A percentile compares a stretch with the other conserved stretches of the same genome.
Conservation (phyloP, 2,329 filamentous ascomycete genomes). For the Ophiocordyceps unilateralis region DNA sequence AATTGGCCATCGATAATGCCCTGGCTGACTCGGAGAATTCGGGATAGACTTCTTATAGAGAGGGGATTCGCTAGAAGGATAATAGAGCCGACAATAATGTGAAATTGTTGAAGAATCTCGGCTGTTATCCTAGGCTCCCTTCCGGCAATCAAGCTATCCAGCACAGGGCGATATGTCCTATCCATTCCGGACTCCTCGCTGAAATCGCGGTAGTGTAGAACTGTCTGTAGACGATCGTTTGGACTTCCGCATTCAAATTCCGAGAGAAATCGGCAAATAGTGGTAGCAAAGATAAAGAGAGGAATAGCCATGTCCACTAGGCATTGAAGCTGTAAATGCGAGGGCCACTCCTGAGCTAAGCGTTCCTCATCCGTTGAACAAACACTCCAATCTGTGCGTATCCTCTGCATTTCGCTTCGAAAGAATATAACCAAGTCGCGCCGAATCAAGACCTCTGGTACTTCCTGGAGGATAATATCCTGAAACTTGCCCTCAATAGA, state of each 20-base stretch:
- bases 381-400: slow-evolving; percentile 10
- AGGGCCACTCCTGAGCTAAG: slow-evolving; percentile 13
- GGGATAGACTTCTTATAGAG: not conserved
- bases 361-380: not conserved
- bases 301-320: slow-evolving; percentile 14
- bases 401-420: slow-evolving; percentile 2
- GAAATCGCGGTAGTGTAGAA: not conserved
- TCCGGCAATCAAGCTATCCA: not conserved
- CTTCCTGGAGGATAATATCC: slow-evolving; percentile 18
- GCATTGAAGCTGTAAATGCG: not conserved
- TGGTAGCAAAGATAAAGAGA: slow-evolving; percentile 19
- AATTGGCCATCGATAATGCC: not conserved
- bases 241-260: slow-evolving; percentile 1
- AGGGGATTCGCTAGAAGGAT: not conserved
- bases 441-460: slow-evolving; percentile 11
- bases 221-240: not conserved
- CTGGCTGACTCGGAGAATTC: not conserved
- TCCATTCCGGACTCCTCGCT: not conserved
- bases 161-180: not conserved
- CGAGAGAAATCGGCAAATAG: slow-evolving; percentile 11
- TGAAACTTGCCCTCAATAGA: slow-evolving; percentile 7
- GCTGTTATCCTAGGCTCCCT: not conserved
- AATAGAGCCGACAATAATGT: not conserved
- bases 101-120: not conserved
- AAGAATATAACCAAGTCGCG: slow-evolving; percentile 13